Base-by-base conservation (phyloP, 352 stramenopile species). In the Hyaloperonospora brassicae region DNA sequence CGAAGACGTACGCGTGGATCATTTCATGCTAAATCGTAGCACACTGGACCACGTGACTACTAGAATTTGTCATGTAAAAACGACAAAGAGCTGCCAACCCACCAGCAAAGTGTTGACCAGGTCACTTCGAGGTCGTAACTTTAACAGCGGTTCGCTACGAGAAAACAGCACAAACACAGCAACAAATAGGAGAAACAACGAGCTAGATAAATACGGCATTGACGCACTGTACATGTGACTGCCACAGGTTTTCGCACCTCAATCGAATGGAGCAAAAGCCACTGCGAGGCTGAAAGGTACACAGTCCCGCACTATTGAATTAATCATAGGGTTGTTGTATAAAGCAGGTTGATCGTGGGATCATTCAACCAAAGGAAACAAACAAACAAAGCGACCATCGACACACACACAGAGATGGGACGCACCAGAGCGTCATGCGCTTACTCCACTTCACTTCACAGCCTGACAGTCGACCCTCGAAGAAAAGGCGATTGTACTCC, bases 361-460 rank as follows among this genome's bases (percentile, higher is more conserved):
- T 31, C 27, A 3, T 8, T 31, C 27, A 31, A 31, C 7, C 7
- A 12, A 13, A 42, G 3, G 2, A 42, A 42, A 42, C 36, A 21
- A 14, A 39, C 36, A 42, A 42, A 42, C 14, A 13, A 42, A 42
- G 5, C 14, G 14, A 21, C 14, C 14, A n/a, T n/a, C 36, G 9
- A 42, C 11, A 42, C 4, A 42, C 4, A 50, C 8, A 24, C 21
- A 39, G 22, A 5, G 52, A 17, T 11, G 17, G 25, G n/a, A 36
- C 57, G 24, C 51, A 87, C 79, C 86, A 96, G 17, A 94, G 66
- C 39, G 86, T 96, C 86, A 96, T 96, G 52, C 82, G 79, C 50
- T 75, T 86, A 64, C 83, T 94, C 86, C 86, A 96, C 50, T 90
- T 94, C 54, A 96, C 72, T 50, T 91, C 80, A 57, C 84, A 93